Conservation (phyloP, 768 basidiomycete species). For the Pleurotus platypus region DNA sequence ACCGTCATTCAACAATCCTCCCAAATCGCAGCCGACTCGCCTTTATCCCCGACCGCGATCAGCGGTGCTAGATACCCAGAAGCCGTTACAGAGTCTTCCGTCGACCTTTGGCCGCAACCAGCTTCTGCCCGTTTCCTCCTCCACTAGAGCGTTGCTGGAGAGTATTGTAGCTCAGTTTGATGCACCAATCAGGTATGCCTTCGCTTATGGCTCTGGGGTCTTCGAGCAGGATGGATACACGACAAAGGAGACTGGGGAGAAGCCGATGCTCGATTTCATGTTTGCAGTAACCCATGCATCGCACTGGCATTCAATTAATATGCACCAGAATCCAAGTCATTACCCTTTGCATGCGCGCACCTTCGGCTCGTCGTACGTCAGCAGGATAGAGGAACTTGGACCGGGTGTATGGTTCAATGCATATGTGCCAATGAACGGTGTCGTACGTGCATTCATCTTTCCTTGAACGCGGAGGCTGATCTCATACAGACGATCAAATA, state of each 20-base stretch:
- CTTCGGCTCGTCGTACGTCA: conserved; percentile 81
- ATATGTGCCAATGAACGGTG: conserved; percentile 77
- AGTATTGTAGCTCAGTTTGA: conserved; percentile 77
- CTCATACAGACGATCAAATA: conserved; percentile 84
- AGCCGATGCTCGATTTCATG: conserved; percentile 93
- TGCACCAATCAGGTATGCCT: conserved; percentile 93
- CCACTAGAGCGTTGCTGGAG: conserved; percentile 77
- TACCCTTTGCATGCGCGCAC: conserved; percentile 88
- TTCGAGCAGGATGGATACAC: conserved; percentile 87
- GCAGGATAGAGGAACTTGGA: conserved; percentile 64
- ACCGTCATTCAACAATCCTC: conserved; percentile 14
- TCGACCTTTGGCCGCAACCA: conserved; percentile 79
- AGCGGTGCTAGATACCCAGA: conserved; percentile 29
- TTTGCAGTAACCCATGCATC: conserved; percentile 92
- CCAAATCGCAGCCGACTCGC: conserved; percentile 26
- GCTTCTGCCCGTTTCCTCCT: conserved; percentile 72
- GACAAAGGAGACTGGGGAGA: conserved; percentile 24
- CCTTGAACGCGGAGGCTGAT: not conserved
- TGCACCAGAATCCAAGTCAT: conserved; percentile 87
- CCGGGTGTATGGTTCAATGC: conserved; percentile 98
- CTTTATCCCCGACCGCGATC: conserved; percentile 48
- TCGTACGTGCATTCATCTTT: conserved; percentile 50
- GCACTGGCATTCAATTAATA: conserved; percentile 95
- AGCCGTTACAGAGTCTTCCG: conserved; percentile 52
- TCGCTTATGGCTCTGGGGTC: conserved; percentile 96